phyloP scores from a whole-genome alignment of 371 early-diverging fungal species.

The Rhizopus delemar region DNA sequence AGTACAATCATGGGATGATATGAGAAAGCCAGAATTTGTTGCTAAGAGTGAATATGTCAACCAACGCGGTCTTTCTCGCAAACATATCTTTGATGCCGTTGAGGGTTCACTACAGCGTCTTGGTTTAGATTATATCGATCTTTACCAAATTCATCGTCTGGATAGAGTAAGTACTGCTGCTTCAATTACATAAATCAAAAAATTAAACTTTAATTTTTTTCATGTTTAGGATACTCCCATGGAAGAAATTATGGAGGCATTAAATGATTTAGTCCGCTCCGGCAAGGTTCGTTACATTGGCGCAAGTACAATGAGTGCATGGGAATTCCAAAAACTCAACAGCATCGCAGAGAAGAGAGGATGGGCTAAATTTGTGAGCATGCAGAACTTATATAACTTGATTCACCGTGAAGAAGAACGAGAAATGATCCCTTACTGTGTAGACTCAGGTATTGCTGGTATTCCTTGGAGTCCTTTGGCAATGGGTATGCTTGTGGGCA shows the following conservation, averaged over 20 bases:
- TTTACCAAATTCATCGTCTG: constrained; percentile 59
- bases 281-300: constrained; percentile 57
- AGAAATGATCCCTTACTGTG: constrained; percentile 49
- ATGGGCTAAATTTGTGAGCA: constrained; percentile 48
- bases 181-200: background rate
- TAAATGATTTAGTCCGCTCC: constrained; percentile 50
- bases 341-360: constrained; percentile 42
- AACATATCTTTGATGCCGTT: constrained; percentile 56
- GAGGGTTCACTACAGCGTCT: constrained; percentile 53
- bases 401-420: constrained; percentile 59
- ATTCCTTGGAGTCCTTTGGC: constrained; percentile 48
- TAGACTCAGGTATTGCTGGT: constrained; percentile 35
- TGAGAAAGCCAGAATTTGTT: too few species aligned
- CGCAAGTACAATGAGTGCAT: constrained; percentile 32
- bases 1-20: background rate
- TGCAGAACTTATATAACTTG: constrained; percentile 47
- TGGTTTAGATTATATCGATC: constrained; percentile 61
- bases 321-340: constrained; percentile 33
- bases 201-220: background rate
- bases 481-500: constrained; percentile 20
- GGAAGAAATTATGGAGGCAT: constrained; percentile 59
- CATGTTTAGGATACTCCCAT: constrained; percentile 35
- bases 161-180: constrained; percentile 23
- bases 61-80: constrained; percentile 49
- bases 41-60: constrained; percentile 18